phyloP scores from a whole-genome alignment of 768 basidiomycete genomes.

The Ephemerocybe angulata region DNA sequence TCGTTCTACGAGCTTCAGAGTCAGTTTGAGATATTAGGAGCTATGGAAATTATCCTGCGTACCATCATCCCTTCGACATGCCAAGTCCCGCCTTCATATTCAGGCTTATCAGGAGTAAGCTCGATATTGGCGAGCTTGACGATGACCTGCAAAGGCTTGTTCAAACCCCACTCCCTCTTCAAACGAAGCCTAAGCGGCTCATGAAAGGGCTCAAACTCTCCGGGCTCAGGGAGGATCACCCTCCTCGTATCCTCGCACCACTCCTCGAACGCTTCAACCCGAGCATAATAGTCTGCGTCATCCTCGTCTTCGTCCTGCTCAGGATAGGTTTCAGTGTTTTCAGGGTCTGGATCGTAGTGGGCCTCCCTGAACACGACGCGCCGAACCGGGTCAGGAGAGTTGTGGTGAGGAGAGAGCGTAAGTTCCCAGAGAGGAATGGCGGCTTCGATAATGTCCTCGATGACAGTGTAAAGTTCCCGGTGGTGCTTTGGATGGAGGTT shows the following conservation, averaged over 20 bases:
- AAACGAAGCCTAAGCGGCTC: conserved; percentile 7
- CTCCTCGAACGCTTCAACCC: neutral
- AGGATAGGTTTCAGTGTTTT: neutral
- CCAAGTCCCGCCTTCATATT: conserved; percentile 17
- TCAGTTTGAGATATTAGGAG: conserved; percentile 3
- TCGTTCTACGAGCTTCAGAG: conserved; percentile 22
- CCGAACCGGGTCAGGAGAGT: neutral
- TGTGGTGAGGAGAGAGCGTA: conserved; percentile 19
- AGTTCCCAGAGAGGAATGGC: conserved; percentile 30
- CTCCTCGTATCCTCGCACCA: neutral
- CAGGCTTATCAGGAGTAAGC: conserved; percentile 17
- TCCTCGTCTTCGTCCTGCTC: neutral
- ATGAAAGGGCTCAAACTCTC: neutral
- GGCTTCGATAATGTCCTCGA: conserved; percentile 24
- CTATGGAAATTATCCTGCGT: neutral
- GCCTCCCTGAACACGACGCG: neutral
- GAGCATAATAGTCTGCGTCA: neutral
- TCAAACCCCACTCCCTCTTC: conserved; percentile 7
- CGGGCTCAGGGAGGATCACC: neutral
- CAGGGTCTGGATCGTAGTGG: neutral
- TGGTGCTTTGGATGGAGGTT: conserved; percentile 31
- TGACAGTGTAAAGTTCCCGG: conserved; percentile 19
- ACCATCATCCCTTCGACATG: conserved; percentile 18
- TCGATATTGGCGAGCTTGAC: conserved; percentile 21
- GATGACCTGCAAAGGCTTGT: conserved; percentile 15